Conservation (phyloP, 306 rosid species). For the Mucuna pruriens region DNA sequence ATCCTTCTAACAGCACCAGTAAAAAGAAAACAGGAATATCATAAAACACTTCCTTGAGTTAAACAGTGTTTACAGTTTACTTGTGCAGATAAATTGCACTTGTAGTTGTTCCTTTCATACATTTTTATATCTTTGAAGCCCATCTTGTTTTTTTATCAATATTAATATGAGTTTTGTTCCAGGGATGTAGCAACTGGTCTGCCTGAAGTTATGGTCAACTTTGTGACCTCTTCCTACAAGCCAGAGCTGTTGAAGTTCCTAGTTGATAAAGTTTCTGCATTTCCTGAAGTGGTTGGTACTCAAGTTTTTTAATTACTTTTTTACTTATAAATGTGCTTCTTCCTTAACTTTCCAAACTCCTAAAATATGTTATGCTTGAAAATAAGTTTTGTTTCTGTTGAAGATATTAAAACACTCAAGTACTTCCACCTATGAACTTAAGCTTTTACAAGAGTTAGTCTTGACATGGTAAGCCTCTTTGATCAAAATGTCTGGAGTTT, state of each 20-base stretch:
- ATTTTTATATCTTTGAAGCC: constrained; percentile 29
- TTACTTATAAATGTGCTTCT: constrained; percentile 21
- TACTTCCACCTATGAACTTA: constrained; percentile 3
- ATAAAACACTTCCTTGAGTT: neutral
- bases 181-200: constrained; percentile 74
- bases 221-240: constrained; percentile 89
- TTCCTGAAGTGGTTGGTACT: constrained; percentile 93
- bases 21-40: neutral
- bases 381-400: constrained; percentile 11
- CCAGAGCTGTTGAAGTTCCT: constrained; percentile 77
- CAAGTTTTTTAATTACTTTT: constrained; percentile 12
- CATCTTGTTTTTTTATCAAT: constrained; percentile 14
- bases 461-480: constrained; percentile 8
- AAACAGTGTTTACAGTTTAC: constrained; percentile 1
- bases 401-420: constrained; percentile 4
- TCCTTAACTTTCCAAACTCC: constrained; percentile 25
- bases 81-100: neutral
- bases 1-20: neutral
- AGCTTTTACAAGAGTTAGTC: constrained; percentile 8
- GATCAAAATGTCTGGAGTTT: neutral
- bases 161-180: constrained; percentile 37
- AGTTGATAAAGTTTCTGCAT: constrained; percentile 64
- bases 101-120: neutral
- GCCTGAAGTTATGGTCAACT: constrained; percentile 92
- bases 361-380: neutral